Percentiles rank a stretch among this genome's conserved stretches.
Conservation (phyloP, 2,329 filamentous ascomycete species). For the Epichloe scottii region DNA sequence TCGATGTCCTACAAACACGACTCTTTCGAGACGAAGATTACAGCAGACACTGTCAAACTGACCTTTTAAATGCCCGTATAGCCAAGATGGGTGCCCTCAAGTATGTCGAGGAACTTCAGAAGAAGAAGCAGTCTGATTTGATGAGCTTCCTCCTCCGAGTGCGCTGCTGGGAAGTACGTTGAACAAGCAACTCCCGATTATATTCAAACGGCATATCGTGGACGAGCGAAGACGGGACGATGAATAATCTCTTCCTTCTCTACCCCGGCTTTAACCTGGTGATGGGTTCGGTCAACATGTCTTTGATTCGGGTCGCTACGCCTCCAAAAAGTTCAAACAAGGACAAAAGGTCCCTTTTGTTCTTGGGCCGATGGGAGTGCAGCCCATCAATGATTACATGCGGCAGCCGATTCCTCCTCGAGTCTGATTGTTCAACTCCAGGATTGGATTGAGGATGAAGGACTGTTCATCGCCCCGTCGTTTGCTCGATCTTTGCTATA, state of each 20-base stretch:
- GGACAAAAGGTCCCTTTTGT: too few relatives aligned
- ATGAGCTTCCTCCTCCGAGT: constrained; percentile 99
- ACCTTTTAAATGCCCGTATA: constrained; percentile 15
- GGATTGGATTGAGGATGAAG: background rate
- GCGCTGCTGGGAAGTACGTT: constrained; percentile 98
- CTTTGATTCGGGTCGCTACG: background rate
- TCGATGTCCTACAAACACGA: background rate
- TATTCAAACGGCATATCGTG: constrained; percentile 19
- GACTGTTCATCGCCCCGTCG: background rate
- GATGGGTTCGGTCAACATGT: background rate
- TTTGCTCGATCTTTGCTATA: constrained; percentile 50
- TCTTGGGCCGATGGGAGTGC: too few relatives aligned
- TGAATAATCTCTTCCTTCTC: constrained; percentile 5
- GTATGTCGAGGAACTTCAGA: constrained; percentile 99
- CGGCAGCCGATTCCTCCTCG: background rate
- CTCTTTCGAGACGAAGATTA: background rate
- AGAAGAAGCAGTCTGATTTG: constrained; percentile 99
- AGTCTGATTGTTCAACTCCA: background rate
- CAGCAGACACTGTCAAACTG: background rate
- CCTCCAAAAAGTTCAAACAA: too few relatives aligned
- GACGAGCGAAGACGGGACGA: constrained; percentile 17
- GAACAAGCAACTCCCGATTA: constrained; percentile 23
- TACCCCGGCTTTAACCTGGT: background rate
- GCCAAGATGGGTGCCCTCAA: constrained; percentile 98
- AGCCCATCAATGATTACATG: too few relatives aligned